A percentile compares a stretch with the other conserved stretches of the same genome.
phyloP scores from a whole-genome alignment of 2,329 filamentous ascomycete genomes.

The Xylariaceae sp. region DNA sequence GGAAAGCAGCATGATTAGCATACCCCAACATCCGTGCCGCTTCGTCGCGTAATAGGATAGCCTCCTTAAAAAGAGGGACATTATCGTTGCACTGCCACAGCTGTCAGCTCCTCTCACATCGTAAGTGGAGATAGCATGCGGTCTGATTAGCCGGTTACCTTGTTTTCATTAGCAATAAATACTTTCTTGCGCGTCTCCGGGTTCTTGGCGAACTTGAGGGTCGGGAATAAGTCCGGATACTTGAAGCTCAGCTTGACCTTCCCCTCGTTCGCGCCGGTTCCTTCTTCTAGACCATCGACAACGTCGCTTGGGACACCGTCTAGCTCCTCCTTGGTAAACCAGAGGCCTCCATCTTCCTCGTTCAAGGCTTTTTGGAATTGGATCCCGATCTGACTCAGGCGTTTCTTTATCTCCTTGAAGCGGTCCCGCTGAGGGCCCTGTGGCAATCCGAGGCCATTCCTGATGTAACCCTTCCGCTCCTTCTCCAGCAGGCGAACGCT shows the following conservation, averaged over 20 bases:
- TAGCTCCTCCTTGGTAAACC: conserved; percentile 70
- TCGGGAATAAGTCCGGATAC: conserved; percentile 75
- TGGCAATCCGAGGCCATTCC: conserved; percentile 69
- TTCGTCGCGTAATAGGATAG: conserved; percentile 71
- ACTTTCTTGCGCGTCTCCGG: conserved; percentile 64
- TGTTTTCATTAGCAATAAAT: conserved; percentile 75
- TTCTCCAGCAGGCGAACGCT: conserved; percentile 70
- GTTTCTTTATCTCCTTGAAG: conserved; percentile 84
- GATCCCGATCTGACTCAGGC: conserved; percentile 69
- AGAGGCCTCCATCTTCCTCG: conserved; percentile 76
- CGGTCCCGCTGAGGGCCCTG: conserved; percentile 67
- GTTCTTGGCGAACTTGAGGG: conserved; percentile 71
- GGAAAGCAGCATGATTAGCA: conserved; percentile 69
- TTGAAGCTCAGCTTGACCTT: conserved; percentile 76
- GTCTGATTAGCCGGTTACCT: conserved; percentile 41
- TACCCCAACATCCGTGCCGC: conserved; percentile 74
- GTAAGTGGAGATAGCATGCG: neutral
- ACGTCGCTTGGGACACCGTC: conserved; percentile 72
- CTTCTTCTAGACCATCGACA: conserved; percentile 63
- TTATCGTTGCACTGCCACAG: conserved; percentile 60
- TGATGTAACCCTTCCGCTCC: conserved; percentile 71
- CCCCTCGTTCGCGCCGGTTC: conserved; percentile 66
- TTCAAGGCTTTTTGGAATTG: conserved; percentile 76
- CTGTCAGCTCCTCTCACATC: neutral
- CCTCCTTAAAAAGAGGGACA: conserved; percentile 67